Evolutionary conservation across 2,329 filamentous ascomycete genomes (phyloP).

Genomic region (Ophiognomonia clavigignenti-juglandacearum): DNA sequence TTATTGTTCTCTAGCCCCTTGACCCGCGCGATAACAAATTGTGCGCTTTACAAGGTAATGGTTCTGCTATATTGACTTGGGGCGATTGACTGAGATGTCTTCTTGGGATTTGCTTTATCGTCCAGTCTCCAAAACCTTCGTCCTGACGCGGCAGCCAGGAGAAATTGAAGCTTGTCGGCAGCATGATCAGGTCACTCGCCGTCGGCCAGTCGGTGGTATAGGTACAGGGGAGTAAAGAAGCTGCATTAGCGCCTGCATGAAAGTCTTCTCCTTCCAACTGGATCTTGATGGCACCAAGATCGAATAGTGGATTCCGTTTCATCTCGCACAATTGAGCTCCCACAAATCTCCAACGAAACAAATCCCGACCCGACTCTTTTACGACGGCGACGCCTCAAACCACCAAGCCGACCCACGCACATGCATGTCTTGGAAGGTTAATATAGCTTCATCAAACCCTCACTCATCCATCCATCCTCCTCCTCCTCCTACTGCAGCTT

Average conservation of each 20-base stretch:
- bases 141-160: not conserved
- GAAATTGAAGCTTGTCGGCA: not conserved
- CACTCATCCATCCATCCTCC: no score
- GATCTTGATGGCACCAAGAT: conserved; percentile 1
- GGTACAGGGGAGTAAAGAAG: not conserved
- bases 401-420: not conserved
- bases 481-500: no score
- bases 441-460: not conserved
- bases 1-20: no score
- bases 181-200: not conserved
- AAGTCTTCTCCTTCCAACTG: conserved; percentile 1
- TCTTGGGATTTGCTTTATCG: no score
- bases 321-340: no score
- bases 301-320: not conserved
- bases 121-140: not conserved
- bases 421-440: conserved; percentile 8
- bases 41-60: no score
- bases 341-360: no score
- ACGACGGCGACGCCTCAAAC: not conserved
- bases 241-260: no score
- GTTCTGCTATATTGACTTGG: no score
- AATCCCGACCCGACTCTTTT: not conserved
- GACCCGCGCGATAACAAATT: no score
- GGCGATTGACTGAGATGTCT: no score
- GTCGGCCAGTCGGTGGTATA: not conserved